These are phyloP conservation scores for Diaporthe humulicola DNA, from an alignment of 2,329 filamentous ascomycete species.

Conservation along the genomic window DNA sequence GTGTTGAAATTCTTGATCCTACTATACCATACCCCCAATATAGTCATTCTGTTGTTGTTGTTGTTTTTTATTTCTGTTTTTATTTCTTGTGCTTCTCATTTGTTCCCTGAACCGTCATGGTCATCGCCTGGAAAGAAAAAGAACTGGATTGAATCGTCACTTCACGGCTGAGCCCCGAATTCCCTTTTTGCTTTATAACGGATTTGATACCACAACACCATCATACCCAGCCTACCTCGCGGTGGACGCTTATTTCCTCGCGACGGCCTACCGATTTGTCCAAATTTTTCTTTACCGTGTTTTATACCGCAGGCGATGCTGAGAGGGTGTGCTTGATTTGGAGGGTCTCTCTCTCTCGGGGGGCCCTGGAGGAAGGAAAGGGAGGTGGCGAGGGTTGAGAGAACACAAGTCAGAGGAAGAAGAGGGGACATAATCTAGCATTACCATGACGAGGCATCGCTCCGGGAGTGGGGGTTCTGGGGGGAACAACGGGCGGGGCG, in stretches of 20 bases:
- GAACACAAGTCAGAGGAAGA: constrained; percentile 5
- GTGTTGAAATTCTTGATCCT: constrained; percentile 24
- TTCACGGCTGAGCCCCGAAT: constrained; percentile 33
- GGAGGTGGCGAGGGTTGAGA: not conserved
- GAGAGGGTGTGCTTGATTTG: constrained; percentile 20
- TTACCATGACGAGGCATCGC: constrained; percentile 23
- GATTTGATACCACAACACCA: constrained; percentile 40
- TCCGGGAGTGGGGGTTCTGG: not conserved
- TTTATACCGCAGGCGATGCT: constrained; percentile 4
- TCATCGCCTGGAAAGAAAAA: constrained; percentile 36
- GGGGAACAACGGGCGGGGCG: not conserved
- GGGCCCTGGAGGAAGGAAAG: constrained; percentile 4
- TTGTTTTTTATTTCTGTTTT: constrained; percentile 6
- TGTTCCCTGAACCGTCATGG: constrained; percentile 25
- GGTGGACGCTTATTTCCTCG: not conserved
- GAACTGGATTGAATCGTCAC: constrained; percentile 35
- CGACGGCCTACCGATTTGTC: constrained; percentile 18
- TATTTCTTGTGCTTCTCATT: constrained; percentile 34
- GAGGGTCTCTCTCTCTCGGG: not conserved
- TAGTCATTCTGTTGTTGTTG: constrained; percentile 5
- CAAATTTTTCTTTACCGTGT: constrained; percentile 13
- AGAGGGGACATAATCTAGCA: constrained; percentile 26
- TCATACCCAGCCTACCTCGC: constrained; percentile 29
- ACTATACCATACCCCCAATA: constrained; percentile 27
- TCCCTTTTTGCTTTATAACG: constrained; percentile 29